phyloP scores from a whole-genome alignment of 2,329 filamentous ascomycete genomes.

The Malbranchea cinnamomea region DNA sequence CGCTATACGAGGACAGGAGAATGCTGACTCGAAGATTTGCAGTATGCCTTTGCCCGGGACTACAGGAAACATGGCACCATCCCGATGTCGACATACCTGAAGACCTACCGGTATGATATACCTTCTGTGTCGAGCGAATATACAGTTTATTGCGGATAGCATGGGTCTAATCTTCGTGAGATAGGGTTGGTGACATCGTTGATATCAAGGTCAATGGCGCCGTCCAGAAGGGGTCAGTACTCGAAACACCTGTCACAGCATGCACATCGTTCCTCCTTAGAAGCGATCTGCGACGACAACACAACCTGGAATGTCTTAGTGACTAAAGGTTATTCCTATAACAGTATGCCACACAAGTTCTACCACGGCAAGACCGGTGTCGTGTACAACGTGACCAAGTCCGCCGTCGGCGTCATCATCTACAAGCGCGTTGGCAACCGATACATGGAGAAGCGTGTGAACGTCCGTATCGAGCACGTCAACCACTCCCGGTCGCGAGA shows the following conservation, averaged over 20 bases:
- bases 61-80: constrained; percentile 97
- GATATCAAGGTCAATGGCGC: constrained; percentile 98
- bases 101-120: constrained; percentile 63
- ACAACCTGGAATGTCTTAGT: constrained; percentile 2
- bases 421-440: constrained; percentile 99
- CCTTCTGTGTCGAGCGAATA: constrained; percentile 6
- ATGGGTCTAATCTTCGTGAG: constrained; percentile 30
- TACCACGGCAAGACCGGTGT: constrained; percentile 99
- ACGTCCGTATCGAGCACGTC: constrained; percentile 97
- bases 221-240: constrained; percentile 84
- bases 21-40: constrained; percentile 11
- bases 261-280: constrained; percentile 13
- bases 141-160: background rate
- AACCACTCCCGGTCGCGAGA: constrained; percentile 86
- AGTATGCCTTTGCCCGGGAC: constrained; percentile 84
- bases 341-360: constrained; percentile 95
- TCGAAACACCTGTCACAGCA: constrained; percentile 8
- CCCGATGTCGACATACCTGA: constrained; percentile 83
- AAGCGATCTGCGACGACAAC: constrained; percentile 4
- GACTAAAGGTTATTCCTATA: constrained; percentile 11
- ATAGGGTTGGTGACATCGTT: constrained; percentile 91
- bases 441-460: constrained; percentile 99
- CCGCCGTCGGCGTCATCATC: constrained; percentile 93
- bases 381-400: constrained; percentile 98
- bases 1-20: constrained; percentile 5